Evolutionary conservation across 2,329 filamentous ascomycete species (phyloP).

Genomic region (Scedosporium minutisporum): DNA sequence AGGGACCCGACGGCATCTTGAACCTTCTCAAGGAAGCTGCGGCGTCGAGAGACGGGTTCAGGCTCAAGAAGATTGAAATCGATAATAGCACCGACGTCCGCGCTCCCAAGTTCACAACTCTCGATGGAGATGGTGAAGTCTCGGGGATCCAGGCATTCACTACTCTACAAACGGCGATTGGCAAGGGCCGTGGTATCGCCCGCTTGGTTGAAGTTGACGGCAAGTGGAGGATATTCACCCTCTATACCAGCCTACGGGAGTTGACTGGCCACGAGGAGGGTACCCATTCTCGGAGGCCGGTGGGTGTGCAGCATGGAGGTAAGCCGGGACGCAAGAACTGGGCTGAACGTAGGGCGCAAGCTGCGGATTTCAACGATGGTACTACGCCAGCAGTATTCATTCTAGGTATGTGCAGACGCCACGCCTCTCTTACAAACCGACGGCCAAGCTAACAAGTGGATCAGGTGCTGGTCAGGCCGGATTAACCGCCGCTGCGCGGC

Average conservation of each 20-base stretch:
- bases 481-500: constrained; percentile 44
- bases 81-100: constrained; percentile 33
- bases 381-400: constrained; percentile 49
- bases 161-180: constrained; percentile 40
- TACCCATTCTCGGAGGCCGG: constrained; percentile 34
- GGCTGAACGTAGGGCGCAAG: constrained; percentile 36
- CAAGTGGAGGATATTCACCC: constrained; percentile 51
- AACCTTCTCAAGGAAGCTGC: constrained; percentile 25
- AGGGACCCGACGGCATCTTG: constrained; percentile 29
- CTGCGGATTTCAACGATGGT: constrained; percentile 32
- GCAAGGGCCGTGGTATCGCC: constrained; percentile 45
- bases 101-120: constrained; percentile 29
- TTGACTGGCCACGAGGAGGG: constrained; percentile 45
- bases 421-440: too few species aligned
- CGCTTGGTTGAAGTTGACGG: constrained; percentile 35
- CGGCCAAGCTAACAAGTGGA: neutral
- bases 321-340: constrained; percentile 48
- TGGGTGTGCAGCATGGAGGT: constrained; percentile 47
- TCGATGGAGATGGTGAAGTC: constrained; percentile 40
- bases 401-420: constrained; percentile 36
- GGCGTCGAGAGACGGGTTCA: constrained; percentile 24
- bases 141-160: constrained; percentile 49
- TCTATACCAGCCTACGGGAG: constrained; percentile 50
- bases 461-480: constrained; percentile 52
- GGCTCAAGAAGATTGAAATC: constrained; percentile 32